Base-by-base conservation (phyloP, 139 green algal species). In the Gonium pectorale region DNA sequence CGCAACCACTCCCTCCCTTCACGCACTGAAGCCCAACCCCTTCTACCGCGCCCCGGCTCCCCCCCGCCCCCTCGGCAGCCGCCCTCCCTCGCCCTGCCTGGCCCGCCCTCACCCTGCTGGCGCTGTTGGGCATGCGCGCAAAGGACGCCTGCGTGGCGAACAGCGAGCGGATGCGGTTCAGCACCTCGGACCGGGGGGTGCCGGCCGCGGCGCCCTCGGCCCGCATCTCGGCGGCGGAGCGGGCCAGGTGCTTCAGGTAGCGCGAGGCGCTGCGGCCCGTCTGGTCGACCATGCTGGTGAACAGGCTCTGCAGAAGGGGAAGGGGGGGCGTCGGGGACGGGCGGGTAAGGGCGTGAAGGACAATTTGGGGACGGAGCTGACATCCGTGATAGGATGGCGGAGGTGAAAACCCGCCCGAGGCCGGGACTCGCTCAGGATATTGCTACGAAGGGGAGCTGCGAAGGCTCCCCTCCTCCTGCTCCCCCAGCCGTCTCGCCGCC, bases 201-300 rank as follows among this genome's bases (percentile, higher is more conserved):
- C 75, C 75, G 5, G 33, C n/a, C 22, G 78, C 44, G 31, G 41
- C 37, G 33, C 44, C 27, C 44, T 73, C 78, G 27, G 63, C 29
- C 21, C 78, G 78, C 33, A 69, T 0, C 19, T 1, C 31, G 27
- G 62, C 37, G n/a, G 63, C 78, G 44, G 38, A 38, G 44, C 60
- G 62, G 7, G 86, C 86, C 29, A 90, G 38, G 56, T 8, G 2
- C 4, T 59, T 66, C 2, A 90, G 81, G 75, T 90, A 88, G 33
- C 56, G 67, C 37, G 74, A 66, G 43, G 70, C 80, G 86, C 60
- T 74, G 29, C 51, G 33, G 41, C 90, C 90, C 1, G 90, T 93
- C 83, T 92, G 87, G 46, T 88, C 73, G 22, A 93, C 86, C 83
- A 93, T 90, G 63, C 72, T 66, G 5, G 67, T 41, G 66, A 92